Percentiles rank a stretch among this genome's conserved stretches.
Conservation (phyloP, 192 early-diverging fungal species). For the Diversispora epigaea region DNA sequence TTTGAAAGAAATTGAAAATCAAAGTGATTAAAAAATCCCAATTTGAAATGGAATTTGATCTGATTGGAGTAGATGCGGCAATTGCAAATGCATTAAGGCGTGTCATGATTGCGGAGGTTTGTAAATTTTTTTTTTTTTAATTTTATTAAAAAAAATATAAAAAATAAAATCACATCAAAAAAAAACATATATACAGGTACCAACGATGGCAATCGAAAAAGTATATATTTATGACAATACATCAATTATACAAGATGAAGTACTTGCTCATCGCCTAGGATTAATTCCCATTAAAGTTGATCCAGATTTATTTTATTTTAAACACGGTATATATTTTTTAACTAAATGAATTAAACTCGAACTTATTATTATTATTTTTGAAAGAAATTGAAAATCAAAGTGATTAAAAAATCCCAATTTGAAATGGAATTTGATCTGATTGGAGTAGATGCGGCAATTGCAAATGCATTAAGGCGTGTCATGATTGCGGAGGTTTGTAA, state of each 20-base stretch:
- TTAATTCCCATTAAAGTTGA: slow-evolving; percentile 89
- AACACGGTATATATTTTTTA: slow-evolving; percentile 39
- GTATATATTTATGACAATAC: slow-evolving; percentile 93
- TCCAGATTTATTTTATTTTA: slow-evolving; percentile 78
- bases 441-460: slow-evolving; percentile 89
- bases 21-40: slow-evolving; percentile 66
- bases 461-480: slow-evolving; percentile 90
- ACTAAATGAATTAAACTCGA: slow-evolving; percentile 12
- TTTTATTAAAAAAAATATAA: background rate
- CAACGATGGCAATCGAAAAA: slow-evolving; percentile 96
- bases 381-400: slow-evolving; percentile 73
- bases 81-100: slow-evolving; percentile 93
- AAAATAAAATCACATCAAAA: background rate
- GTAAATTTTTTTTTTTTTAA: background rate
- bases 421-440: slow-evolving; percentile 97
- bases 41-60: slow-evolving; percentile 90
- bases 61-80: slow-evolving; percentile 89
- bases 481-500: slow-evolving; percentile 82
- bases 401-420: slow-evolving; percentile 61
- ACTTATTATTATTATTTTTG: background rate
- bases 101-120: slow-evolving; percentile 89
- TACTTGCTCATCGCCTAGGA: slow-evolving; percentile 89
- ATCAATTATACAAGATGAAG: slow-evolving; percentile 88
- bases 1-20: slow-evolving; percentile 66
- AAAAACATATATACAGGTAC: slow-evolving; percentile 54